These are phyloP conservation scores for Saccharomycopsis sp. DNA, from an alignment of 805 yeast genomes.

Conservation along the genomic window DNA sequence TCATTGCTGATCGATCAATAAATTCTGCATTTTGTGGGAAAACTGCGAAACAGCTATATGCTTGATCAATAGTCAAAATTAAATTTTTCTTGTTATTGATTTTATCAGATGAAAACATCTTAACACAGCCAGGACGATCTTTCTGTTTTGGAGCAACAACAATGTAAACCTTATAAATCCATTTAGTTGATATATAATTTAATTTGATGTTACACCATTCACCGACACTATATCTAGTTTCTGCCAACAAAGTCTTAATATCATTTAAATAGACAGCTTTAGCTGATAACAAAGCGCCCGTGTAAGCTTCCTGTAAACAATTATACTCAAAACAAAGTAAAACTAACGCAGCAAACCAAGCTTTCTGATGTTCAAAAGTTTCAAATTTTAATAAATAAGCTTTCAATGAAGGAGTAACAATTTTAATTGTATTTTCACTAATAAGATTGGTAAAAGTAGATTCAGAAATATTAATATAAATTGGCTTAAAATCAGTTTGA, in stretches of 20 bases:
- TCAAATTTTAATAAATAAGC: constrained; percentile 24
- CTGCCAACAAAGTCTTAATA: constrained; percentile 49
- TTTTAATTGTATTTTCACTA: constrained; percentile 12
- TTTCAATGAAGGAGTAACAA: constrained; percentile 20
- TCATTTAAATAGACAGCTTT: constrained; percentile 53
- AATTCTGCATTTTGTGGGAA: constrained; percentile 52
- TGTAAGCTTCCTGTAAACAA: constrained; percentile 53
- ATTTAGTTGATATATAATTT: constrained; percentile 49
- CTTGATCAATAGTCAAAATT: constrained; percentile 41
- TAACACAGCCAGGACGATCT: constrained; percentile 43
- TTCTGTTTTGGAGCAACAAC: constrained; percentile 37
- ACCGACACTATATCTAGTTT: constrained; percentile 37
- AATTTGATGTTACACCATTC: constrained; percentile 62
- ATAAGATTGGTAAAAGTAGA: constrained; percentile 23
- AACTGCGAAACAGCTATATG: constrained; percentile 44
- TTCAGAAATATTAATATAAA: constrained; percentile 48
- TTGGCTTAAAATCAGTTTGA: constrained; percentile 39
- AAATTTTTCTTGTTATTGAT: constrained; percentile 41
- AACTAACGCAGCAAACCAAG: constrained; percentile 43
- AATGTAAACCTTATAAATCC: constrained; percentile 46
- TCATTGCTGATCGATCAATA: constrained; percentile 50
- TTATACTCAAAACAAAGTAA: constrained; percentile 52
- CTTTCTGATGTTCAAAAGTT: constrained; percentile 15
- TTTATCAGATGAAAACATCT: constrained; percentile 44
- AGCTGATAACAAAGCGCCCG: constrained; percentile 55